These are phyloP conservation scores for Neurospora tetrasperma DNA, from an alignment of 495 filamentous ascomycete genomes.

Conservation along the genomic window DNA sequence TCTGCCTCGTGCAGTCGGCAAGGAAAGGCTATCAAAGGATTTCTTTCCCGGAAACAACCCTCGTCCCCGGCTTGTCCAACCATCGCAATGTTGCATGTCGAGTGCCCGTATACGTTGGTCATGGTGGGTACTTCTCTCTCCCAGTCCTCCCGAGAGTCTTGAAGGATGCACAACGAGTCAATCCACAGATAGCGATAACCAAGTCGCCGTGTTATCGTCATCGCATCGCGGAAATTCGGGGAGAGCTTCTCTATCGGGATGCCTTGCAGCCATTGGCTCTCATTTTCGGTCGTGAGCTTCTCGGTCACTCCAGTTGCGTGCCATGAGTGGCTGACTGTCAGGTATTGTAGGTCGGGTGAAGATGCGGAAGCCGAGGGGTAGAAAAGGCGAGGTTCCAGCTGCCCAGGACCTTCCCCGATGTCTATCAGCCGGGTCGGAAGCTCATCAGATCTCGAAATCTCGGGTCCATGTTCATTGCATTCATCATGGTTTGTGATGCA, in stretches of 20 bases:
- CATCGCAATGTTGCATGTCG: not conserved
- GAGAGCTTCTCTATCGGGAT: not conserved
- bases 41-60: not conserved
- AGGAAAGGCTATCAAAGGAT: not conserved
- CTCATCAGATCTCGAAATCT: not conserved
- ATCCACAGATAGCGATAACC: constrained; percentile 15
- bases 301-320: not conserved
- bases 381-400: not conserved
- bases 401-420: not conserved
- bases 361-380: not conserved
- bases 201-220: constrained; percentile 9
- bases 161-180: constrained; percentile 18
- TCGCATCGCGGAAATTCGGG: constrained; percentile 10
- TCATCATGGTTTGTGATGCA: not conserved
- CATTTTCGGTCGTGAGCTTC: not conserved
- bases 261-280: not conserved
- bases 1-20: not conserved
- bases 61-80: not conserved
- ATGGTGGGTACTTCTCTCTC: not conserved
- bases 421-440: not conserved
- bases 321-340: not conserved
- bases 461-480: not conserved
- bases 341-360: not conserved
- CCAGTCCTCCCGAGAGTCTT: constrained; percentile 1
- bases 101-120: not conserved